A percentile compares a stretch with the other conserved stretches of the same genome.
These are phyloP conservation scores for Aphanocladium album DNA, from an alignment of 2,329 filamentous ascomycete species.

Conservation along the genomic window DNA sequence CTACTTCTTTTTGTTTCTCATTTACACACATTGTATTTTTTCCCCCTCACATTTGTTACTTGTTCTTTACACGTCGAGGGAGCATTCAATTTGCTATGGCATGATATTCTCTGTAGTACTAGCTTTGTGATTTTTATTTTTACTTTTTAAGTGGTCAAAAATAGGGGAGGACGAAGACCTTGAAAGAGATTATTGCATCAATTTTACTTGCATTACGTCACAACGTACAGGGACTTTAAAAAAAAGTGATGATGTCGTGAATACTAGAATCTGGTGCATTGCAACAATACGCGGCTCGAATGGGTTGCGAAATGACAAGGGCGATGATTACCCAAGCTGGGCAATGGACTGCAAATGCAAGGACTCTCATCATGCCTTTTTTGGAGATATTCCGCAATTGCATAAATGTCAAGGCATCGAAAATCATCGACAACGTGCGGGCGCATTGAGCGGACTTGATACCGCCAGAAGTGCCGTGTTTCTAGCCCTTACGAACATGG, in stretches of 20 bases:
- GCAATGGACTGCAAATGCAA: neutral
- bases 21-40: constrained; percentile 1
- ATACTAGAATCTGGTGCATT: no score
- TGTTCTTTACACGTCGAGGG: neutral
- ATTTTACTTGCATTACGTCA: neutral
- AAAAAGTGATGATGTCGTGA: neutral
- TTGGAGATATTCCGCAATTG: neutral
- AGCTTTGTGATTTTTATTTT: neutral
- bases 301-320: neutral
- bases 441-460: neutral
- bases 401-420: neutral
- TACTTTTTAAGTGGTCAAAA: neutral
- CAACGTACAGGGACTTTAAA: neutral
- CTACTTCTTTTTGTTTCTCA: neutral
- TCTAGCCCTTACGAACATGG: neutral
- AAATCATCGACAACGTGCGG: neutral
- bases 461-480: neutral
- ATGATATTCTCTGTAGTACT: constrained; percentile 8
- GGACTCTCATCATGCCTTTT: neutral
- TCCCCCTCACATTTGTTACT: neutral
- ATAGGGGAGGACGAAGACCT: neutral
- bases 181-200: neutral
- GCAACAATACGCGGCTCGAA: neutral
- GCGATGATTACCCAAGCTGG: neutral
- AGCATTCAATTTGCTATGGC: constrained; percentile 1